Evolutionary conservation across 306 rosid species (phyloP), one percentile per base, ranked within the genome.

Genomic region (Sesbania bispinosa): DNA sequence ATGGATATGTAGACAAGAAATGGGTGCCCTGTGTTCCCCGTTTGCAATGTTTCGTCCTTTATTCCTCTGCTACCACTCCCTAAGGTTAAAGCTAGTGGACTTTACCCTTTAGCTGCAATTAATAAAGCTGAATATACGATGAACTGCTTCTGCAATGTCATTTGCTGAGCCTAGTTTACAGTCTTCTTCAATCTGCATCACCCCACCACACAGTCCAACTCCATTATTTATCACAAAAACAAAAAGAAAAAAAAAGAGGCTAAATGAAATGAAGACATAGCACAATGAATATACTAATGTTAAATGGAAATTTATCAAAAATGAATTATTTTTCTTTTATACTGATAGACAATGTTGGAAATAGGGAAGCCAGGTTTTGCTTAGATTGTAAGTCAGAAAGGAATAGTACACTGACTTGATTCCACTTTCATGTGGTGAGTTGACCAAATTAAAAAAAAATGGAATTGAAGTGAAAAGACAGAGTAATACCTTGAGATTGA

Each of bases 401-500:
- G 30, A 73, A 68, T 55, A 77, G 83, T 69, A 68, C 65, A 55
- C 79, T 84, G 83, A 67, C 80, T 77, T 78, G 82, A 80, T 80
- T 77, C 88, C 81, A 45, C 30, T 53, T 35, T 10, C 58, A 18
- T 11, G 23, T 38, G 58, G 14, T 47, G 70, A 84, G 80, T 84
- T 87, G 95, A 88, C 91, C 60, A 51, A 7, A 48, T 39, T 60
- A 39, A n/a, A 51, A 14, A 24, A 3, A 42, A 6, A n/a, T n/a
- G n/a, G n/a, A 75, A 23, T 21, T 23, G 30, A 47, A 15, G 35
- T 29, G 50, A 20, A 26, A 74, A 66, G 84, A 60, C 74, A 73
- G 47, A 71, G 65, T 69, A 80, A 72, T 83, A 94, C 99, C 99
- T 88, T 91, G 86, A 94, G 97, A 82, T 94, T 91, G 88, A 94